phyloP scores from a whole-genome alignment of 768 basidiomycete species.

The Auricularia cornea region DNA sequence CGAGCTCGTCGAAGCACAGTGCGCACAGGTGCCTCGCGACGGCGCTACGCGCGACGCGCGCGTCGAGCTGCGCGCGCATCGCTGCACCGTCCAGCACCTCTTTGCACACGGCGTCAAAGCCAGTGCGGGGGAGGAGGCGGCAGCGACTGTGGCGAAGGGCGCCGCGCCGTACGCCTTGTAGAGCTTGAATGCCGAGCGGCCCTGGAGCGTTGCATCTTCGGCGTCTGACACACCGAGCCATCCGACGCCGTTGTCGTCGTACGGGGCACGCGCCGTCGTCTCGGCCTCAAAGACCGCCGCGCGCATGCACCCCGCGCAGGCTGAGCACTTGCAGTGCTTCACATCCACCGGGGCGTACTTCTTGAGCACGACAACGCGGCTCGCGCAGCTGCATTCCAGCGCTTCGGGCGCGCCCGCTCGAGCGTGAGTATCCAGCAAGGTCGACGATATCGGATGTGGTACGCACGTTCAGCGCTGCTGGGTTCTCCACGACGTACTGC shows the following conservation, averaged over 20 bases:
- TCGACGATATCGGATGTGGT: not conserved
- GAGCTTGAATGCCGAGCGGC: conserved; percentile 22
- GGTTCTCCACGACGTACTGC: conserved; percentile 18
- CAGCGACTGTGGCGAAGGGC: conserved; percentile 10
- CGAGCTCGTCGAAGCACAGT: conserved; percentile 21
- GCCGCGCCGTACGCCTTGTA: conserved; percentile 14
- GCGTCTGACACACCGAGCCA: conserved; percentile 17
- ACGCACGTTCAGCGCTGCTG: conserved; percentile 8
- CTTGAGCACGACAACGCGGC: conserved; percentile 18
- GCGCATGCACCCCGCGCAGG: conserved; percentile 8
- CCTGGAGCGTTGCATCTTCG: conserved; percentile 9
- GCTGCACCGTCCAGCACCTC: conserved; percentile 8
- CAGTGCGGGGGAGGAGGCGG: conserved; percentile 1
- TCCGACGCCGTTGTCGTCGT: conserved; percentile 14
- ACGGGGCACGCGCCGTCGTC: conserved; percentile 11
- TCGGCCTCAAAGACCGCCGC: conserved; percentile 9
- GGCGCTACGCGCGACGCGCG: conserved; percentile 15
- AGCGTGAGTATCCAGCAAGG: not conserved
- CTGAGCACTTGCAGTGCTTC: conserved; percentile 13
- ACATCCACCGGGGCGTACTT: conserved; percentile 6
- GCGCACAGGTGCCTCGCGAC: conserved; percentile 16
- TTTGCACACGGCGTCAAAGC: conserved; percentile 10
- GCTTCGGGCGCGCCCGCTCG: conserved; percentile 17
- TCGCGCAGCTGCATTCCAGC: conserved; percentile 16
- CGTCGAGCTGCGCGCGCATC: conserved; percentile 11